These are phyloP conservation scores for Tulasnella sp. DNA, from an alignment of 768 basidiomycete genomes.

Conservation along the genomic window DNA sequence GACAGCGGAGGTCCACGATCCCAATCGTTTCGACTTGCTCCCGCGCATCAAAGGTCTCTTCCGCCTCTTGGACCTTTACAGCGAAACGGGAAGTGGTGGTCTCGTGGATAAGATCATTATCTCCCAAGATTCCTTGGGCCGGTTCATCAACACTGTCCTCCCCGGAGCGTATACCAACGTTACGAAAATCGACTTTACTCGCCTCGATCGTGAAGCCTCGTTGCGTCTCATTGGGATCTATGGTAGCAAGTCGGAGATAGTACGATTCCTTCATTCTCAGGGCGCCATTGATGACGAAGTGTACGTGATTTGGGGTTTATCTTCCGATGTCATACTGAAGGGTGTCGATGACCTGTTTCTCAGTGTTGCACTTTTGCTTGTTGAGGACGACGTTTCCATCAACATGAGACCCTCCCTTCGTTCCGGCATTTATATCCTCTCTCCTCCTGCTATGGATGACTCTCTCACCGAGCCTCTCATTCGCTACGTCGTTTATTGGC, in stretches of 20 bases:
- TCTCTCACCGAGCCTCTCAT: not conserved
- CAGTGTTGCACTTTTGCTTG: not conserved
- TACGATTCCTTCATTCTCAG: slow-evolving; percentile 45
- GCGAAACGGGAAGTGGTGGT: slow-evolving; percentile 51
- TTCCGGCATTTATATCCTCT: slow-evolving; percentile 51
- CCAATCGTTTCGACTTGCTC: slow-evolving; percentile 15
- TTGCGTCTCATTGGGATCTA: slow-evolving; percentile 57
- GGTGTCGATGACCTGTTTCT: slow-evolving; percentile 34
- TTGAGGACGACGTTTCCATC: slow-evolving; percentile 32
- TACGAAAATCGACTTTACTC: slow-evolving; percentile 55
- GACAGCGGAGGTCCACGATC: not conserved
- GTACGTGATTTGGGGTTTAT: slow-evolving; percentile 39
- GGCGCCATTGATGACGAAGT: slow-evolving; percentile 41
- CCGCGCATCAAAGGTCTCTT: slow-evolving; percentile 47
- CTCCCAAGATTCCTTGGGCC: slow-evolving; percentile 48
- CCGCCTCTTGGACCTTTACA: slow-evolving; percentile 53
- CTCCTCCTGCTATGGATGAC: not conserved
- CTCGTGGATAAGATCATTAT: slow-evolving; percentile 57
- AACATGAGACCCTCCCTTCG: slow-evolving; percentile 39
- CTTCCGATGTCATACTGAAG: not conserved
- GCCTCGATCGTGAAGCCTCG: slow-evolving; percentile 44
- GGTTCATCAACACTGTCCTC: slow-evolving; percentile 48
- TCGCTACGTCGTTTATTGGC: slow-evolving; percentile 58
- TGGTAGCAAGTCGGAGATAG: slow-evolving; percentile 53
- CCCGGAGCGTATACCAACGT: slow-evolving; percentile 54